Evolutionary conservation across 108 stramenopile species (phyloP), one percentile per base, ranked within the genome.

Genomic region (Cylindrotheca fusiformis): DNA sequence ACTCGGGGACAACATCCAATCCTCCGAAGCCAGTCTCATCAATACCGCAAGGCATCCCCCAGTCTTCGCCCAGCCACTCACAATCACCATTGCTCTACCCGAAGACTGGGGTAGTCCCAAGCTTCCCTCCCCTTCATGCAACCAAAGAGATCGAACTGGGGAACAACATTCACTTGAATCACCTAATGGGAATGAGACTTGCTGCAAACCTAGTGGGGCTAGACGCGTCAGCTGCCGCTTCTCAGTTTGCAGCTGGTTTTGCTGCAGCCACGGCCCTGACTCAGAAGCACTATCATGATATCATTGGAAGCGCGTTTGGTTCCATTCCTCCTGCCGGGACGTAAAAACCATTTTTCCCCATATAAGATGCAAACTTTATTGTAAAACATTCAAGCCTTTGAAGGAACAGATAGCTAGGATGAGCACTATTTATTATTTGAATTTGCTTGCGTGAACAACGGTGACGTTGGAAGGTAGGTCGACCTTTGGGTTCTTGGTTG

Each of bases 181-280:
- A 41, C 36, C 36, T 10, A 41, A 41, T 41, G 36, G 36, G 36
- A 41, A 6, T 41, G 6, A 6, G 10, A 14, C 6, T 41, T 14
- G 14, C 36, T 10, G 10, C 36, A 41, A 41, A 41, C 36, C 14
- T 41, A 14, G 36, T 14, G 36, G 18, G 19, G 19, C 50, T 22
- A 25, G 41, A 64, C 17, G 44, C 63, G 22, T 52, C 56, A 19
- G 32, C 48, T 19, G 59, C 71, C 1, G 67, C 71, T 27, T 65
- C 78, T 26, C 70, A 78, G n/a, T 81, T 78, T 52, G 83, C 83
- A 20, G 83, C 83, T 21, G 79, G 80, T n/a, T 84, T 84, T 72
- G 74, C 77, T 36, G 80, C 80, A 0, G 83, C 79, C 25, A 61
- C 77, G 5, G 77, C 79, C 24, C 48, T 69, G 21, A 72, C 74